phyloP scores from a whole-genome alignment of 176 grass and related monocot species.

The Aegilops tauschii region DNA sequence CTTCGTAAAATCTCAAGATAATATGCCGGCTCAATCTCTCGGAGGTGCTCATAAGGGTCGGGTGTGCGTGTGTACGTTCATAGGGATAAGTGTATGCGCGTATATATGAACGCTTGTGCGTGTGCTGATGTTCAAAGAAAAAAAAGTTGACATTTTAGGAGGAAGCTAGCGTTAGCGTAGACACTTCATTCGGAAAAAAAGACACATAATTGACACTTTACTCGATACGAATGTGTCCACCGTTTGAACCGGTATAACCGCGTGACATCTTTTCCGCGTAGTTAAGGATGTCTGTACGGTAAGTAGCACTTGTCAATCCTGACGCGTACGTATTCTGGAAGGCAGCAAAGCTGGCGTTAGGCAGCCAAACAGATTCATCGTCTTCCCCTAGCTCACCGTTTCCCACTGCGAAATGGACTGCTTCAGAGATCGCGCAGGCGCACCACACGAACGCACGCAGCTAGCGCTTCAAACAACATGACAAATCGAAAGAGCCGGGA shows the following conservation, averaged over 20 bases:
- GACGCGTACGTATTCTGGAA: constrained; percentile 12
- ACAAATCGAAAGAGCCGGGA: background rate
- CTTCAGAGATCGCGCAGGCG: constrained; percentile 1
- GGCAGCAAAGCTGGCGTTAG: constrained; percentile 10
- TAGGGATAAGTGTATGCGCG: too few species aligned
- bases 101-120: too few species aligned
- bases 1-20: too few species aligned
- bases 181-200: too few species aligned
- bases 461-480: background rate
- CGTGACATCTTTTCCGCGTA: background rate
- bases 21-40: too few species aligned
- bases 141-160: too few species aligned
- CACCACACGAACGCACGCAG: background rate
- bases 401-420: background rate
- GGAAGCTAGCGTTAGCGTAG: too few species aligned
- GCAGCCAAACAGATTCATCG: background rate
- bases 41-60: too few species aligned
- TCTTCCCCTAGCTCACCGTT: constrained; percentile 6
- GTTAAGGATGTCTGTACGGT: background rate
- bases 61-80: too few species aligned
- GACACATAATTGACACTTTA: too few species aligned
- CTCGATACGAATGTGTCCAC: background rate
- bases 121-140: too few species aligned
- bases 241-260: constrained; percentile 44
- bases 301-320: constrained; percentile 7